Conservation (phyloP, 495 filamentous ascomycete genomes). For the Saxispiralis lemnorum region DNA sequence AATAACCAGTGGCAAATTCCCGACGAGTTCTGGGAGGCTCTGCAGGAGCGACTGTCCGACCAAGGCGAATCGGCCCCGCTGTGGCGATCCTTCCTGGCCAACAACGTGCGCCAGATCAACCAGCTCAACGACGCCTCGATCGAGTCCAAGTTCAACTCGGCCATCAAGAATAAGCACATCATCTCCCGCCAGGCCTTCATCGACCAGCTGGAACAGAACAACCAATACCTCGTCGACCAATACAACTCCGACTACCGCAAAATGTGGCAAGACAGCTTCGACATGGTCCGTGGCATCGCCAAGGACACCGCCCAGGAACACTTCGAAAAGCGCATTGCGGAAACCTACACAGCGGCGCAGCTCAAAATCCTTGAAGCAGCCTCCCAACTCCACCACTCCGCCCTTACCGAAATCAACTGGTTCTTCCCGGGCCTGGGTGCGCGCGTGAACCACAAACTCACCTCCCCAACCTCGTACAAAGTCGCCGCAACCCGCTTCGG, state of each 20-base stretch:
- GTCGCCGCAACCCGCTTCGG: neutral
- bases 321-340: neutral
- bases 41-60: slow-evolving; percentile 23
- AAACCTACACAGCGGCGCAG: neutral
- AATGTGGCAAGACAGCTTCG: neutral
- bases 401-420: slow-evolving; percentile 19
- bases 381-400: slow-evolving; percentile 14
- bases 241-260: slow-evolving; percentile 3
- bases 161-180: neutral
- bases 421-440: slow-evolving; percentile 21
- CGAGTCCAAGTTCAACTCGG: neutral
- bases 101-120: neutral
- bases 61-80: slow-evolving; percentile 15
- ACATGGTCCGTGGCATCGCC: slow-evolving; percentile 1
- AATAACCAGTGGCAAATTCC: slow-evolving; percentile 31
- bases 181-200: slow-evolving; percentile 1
- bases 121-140: neutral
- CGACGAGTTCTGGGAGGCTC: slow-evolving; percentile 38
- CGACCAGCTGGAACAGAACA: slow-evolving; percentile 4
- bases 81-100: slow-evolving; percentile 5
- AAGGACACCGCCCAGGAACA: neutral
- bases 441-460: slow-evolving; percentile 16
- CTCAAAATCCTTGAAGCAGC: slow-evolving; percentile 12
- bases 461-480: slow-evolving; percentile 16
- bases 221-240: neutral